A percentile compares a stretch with the other conserved stretches of the same genome.
Evolutionary conservation across 306 rosid genomes (phyloP).

Genomic region (Casuarina cunninghamiana): DNA sequence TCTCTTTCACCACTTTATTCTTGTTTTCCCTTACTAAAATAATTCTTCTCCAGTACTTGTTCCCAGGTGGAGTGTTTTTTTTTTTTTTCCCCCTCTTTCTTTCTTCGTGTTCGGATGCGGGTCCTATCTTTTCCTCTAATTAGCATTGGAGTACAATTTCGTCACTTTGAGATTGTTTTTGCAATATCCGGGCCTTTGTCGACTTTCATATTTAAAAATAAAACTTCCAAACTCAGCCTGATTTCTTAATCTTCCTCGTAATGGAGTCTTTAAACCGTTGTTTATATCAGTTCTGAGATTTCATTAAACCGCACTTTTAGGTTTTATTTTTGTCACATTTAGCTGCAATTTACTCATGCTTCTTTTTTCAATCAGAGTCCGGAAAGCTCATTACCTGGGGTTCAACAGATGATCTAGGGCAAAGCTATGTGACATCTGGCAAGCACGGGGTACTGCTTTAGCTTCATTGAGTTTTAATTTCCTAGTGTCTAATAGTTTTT

Average conservation of each 20-base stretch:
- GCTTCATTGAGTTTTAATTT: background rate
- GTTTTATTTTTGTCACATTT: background rate
- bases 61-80: background rate
- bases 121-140: background rate
- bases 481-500: background rate
- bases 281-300: background rate
- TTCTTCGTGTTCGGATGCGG: background rate
- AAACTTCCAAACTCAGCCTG: background rate
- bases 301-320: background rate
- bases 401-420: slow-evolving; percentile 94
- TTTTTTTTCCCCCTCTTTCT: background rate
- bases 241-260: background rate
- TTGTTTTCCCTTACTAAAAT: background rate
- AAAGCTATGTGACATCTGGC: slow-evolving; percentile 94
- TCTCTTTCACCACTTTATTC: background rate
- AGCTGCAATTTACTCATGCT: slow-evolving; percentile 7
- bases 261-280: background rate
- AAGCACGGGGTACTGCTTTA: slow-evolving; percentile 79
- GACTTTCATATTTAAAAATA: background rate
- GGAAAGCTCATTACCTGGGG: slow-evolving; percentile 98
- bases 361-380: slow-evolving; percentile 46
- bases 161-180: background rate
- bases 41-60: background rate
- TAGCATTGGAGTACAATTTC: background rate
- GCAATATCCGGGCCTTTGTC: background rate